phyloP scores from a whole-genome alignment of 2,329 filamentous ascomycete species.

The Pseudopithomyces chartarum region DNA sequence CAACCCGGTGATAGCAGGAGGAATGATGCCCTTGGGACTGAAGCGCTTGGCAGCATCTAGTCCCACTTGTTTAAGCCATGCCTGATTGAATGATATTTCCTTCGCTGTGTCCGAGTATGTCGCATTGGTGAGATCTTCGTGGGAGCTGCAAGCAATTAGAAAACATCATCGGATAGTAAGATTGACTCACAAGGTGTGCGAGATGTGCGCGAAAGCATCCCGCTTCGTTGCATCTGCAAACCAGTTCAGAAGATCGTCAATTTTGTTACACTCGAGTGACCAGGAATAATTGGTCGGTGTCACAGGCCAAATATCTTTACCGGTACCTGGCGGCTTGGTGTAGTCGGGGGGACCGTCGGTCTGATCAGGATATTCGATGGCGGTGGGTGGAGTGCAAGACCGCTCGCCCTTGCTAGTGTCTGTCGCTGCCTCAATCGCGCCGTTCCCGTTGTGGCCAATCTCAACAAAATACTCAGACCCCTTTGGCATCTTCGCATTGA shows the following conservation, averaged over 20 bases:
- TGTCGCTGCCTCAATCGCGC: slow-evolving; percentile 42
- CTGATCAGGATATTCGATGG: slow-evolving; percentile 48
- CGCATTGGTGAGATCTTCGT: slow-evolving; percentile 63
- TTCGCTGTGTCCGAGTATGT: slow-evolving; percentile 62
- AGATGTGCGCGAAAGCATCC: slow-evolving; percentile 62
- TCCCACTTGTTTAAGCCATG: slow-evolving; percentile 61
- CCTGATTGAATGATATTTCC: slow-evolving; percentile 66
- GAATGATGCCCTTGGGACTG: slow-evolving; percentile 62
- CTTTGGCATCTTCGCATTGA: slow-evolving; percentile 39
- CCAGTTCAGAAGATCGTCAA: slow-evolving; percentile 60
- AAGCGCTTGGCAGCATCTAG: slow-evolving; percentile 54
- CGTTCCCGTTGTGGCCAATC: slow-evolving; percentile 46
- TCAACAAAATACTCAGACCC: slow-evolving; percentile 45
- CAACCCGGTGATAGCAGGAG: slow-evolving; percentile 66
- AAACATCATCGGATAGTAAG: not conserved
- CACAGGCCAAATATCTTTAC: slow-evolving; percentile 45
- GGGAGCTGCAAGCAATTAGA: slow-evolving; percentile 46
- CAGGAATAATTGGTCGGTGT: slow-evolving; percentile 54
- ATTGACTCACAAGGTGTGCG: slow-evolving; percentile 60
- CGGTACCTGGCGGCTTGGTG: slow-evolving; percentile 49
- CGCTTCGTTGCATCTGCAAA: slow-evolving; percentile 57
- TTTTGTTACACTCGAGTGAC: slow-evolving; percentile 55
- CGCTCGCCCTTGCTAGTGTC: slow-evolving; percentile 27
- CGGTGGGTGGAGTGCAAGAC: slow-evolving; percentile 36
- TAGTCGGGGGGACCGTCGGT: slow-evolving; percentile 52